Conservation (phyloP, 2,329 filamentous ascomycete species). For the Karstenula rhodostoma region DNA sequence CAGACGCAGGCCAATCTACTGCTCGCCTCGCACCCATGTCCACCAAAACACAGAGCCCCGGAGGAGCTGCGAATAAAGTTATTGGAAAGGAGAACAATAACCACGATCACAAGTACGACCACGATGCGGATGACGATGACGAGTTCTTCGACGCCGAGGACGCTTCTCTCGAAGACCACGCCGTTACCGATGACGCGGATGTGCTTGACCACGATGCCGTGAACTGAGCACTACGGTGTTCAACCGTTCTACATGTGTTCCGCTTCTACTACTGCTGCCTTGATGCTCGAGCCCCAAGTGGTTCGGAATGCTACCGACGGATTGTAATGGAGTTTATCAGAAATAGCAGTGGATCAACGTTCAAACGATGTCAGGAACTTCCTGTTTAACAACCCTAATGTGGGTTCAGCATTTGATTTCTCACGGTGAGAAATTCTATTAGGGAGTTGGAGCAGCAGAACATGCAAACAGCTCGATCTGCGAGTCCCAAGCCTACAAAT, state of each 20-base stretch:
- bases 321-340: neutral
- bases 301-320: neutral
- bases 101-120: neutral
- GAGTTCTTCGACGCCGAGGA: constrained; percentile 29
- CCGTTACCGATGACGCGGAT: neutral
- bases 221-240: neutral
- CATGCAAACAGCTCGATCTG: neutral
- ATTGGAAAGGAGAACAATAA: constrained; percentile 13
- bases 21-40: neutral
- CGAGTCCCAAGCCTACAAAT: neutral
- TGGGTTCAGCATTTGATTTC: neutral
- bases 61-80: neutral
- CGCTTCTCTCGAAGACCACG: constrained; percentile 7
- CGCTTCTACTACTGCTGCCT: neutral
- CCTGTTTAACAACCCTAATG: neutral
- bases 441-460: neutral
- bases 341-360: neutral
- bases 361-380: neutral
- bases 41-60: neutral
- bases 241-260: neutral
- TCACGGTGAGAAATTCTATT: neutral
- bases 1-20: neutral
- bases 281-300: neutral
- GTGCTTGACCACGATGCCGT: constrained; percentile 10
- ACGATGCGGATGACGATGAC: constrained; percentile 22